Base-by-base conservation (phyloP, 352 stramenopile species). In the Elongisporangium senticosum region DNA sequence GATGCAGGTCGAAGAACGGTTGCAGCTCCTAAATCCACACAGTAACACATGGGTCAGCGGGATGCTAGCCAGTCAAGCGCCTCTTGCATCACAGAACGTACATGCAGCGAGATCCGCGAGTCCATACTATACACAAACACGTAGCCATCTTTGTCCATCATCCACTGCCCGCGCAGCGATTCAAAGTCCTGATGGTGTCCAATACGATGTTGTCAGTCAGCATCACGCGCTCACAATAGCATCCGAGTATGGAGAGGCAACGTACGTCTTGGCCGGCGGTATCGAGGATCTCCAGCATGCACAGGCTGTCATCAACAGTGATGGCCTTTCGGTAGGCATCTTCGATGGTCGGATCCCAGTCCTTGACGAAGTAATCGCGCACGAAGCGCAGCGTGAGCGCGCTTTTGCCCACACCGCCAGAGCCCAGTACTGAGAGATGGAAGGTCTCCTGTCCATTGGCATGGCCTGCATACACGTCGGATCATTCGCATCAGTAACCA, bases 121-220 rank as follows among this genome's bases (percentile, higher is more conserved):
- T 95, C 83, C 79, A 96, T 93, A 71, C 78, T 90, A 72, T 95
- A 96, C 56, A 96, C 87, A 81, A 96, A 96, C 58, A 95, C 82
- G 65, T 95, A 95, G 63, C 83, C 86, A 71, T 95, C 83, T 63
- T 95, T 95, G 69, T 93, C 86, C 83, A 95, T 94, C 85, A 96
- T 96, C 82, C 86, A 96, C 64, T 94, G 85, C 19, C 79, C 82
- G 55, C 89, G 75, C 26, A 97, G 64, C 56, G 82, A 92, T 63
- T 95, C 86, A 76, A 96, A 97, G 57, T 96, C 87, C 40, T 20
- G 23, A 26, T 26, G 33, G 24, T 17, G 7, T 52, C 39, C 37
- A 48, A 17, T 56, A 57, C 22, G 23, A 5, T 21, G 17, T 10
- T 50, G 21, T 22, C 47, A 37, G 23, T 33, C 47, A 37, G 23